These are phyloP conservation scores for Pythium dissimile DNA, from an alignment of 352 stramenopile genomes.

Conservation along the genomic window DNA sequence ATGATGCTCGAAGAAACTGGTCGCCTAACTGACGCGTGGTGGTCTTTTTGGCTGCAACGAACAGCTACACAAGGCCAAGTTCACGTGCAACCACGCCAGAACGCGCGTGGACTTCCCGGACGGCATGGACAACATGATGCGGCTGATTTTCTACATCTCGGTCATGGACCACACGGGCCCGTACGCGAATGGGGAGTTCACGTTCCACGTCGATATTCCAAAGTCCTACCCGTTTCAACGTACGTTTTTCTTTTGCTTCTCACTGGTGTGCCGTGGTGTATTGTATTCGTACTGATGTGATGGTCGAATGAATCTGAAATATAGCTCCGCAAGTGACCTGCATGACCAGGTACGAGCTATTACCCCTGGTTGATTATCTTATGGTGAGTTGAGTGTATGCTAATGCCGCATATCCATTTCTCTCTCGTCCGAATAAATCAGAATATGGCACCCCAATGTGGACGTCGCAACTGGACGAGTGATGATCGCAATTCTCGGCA, in stretches of 20 bases:
- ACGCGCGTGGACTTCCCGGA: constrained; percentile 85
- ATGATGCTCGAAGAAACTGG: too few species aligned
- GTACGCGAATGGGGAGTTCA: constrained; percentile 85
- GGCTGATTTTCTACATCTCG: constrained; percentile 76
- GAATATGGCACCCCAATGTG: constrained; percentile 86
- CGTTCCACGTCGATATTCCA: constrained; percentile 83
- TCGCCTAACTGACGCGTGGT: background rate
- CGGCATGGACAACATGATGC: constrained; percentile 76
- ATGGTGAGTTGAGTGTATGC: background rate
- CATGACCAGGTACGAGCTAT: constrained; percentile 45
- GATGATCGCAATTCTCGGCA: constrained; percentile 85
- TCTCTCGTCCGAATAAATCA: too few species aligned
- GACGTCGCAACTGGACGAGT: constrained; percentile 69
- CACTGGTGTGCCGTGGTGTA: background rate
- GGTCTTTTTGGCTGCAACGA: background rate
- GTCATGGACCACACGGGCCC: constrained; percentile 65
- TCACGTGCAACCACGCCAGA: constrained; percentile 66
- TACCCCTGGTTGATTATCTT: background rate
- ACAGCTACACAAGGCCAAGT: constrained; percentile 79
- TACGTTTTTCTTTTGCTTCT: constrained; percentile 26
- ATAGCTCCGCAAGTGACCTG: constrained; percentile 70
- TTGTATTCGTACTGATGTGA: too few species aligned
- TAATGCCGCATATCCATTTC: background rate
- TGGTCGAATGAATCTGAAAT: background rate
- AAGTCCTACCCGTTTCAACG: constrained; percentile 86